Evolutionary conservation across 805 yeast species (phyloP), one percentile per base, ranked within the genome.

Genomic region (Ogataea pini): DNA sequence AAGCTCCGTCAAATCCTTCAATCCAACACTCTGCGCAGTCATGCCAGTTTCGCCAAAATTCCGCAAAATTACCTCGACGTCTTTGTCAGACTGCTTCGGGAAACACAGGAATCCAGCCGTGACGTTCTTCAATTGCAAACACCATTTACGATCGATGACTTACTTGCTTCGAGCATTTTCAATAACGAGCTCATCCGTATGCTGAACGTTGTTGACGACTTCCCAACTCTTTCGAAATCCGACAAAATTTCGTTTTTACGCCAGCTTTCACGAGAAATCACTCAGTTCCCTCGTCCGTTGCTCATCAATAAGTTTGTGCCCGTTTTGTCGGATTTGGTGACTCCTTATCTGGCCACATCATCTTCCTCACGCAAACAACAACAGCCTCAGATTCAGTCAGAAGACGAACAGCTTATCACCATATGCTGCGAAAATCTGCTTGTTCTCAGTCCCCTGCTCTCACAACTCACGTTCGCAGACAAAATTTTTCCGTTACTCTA

Each of bases 101-200:
- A 75, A 82, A 59, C 75, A 1, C 68, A 60, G 37, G 68, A 64
- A 40, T 55, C 68, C 2, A 59, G 58, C 45, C 60, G 50, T 18
- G 70, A 67, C 49, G 65, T 65, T 12, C 52, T 67, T 19, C 59
- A 60, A 44, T 43, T 67, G 16, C 51, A 56, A 13, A 44, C 48
- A 22, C 46, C 50, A 2, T 62, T 79, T 48, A 62, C 82, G 40
- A 72, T 91, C 40, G 79, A 82, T 56, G 85, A 82, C 42, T 78
- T 94, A 51, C 76, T 86, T n/a, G 78, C 80, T 9, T 80, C 89
- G 8, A 80, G 77, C 31, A 87, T 80, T 57, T 92, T 91, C 67
- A 86, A 89, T 67, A 91, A 89, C 54, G 88, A 92, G 44, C 70
- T 90, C 42, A 81, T 92, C 44, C 85, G 86, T 59, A 84, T 95